A percentile compares a stretch with the other conserved stretches of the same genome.
Evolutionary conservation across 768 basidiomycete genomes (phyloP).

Genomic region (Leccinum boreale): DNA sequence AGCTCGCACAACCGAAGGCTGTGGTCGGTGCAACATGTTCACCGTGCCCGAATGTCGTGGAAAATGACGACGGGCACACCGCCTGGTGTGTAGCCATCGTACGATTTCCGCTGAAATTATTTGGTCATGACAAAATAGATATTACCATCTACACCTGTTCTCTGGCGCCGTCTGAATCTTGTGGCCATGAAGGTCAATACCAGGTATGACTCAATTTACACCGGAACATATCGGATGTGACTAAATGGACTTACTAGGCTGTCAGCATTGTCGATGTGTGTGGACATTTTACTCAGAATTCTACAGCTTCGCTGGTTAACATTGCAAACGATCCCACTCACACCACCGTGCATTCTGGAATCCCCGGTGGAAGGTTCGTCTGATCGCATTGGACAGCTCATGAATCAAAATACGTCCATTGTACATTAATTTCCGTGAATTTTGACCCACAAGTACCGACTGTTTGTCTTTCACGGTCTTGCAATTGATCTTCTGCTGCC

Average conservation of each 20-base stretch:
- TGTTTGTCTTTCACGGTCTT: not conserved
- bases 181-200: not conserved
- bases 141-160: not conserved
- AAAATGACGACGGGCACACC: not conserved
- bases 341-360: not conserved
- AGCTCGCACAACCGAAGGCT: not conserved
- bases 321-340: not conserved
- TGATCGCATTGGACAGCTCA: not conserved
- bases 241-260: not conserved
- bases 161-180: not conserved
- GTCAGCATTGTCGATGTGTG: not conserved
- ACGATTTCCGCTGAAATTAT: not conserved
- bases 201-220: not conserved
- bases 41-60: not conserved
- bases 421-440: not conserved
- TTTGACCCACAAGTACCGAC: not conserved
- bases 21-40: slow-evolving; percentile 1
- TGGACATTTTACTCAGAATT: not conserved
- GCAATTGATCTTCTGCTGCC: no score
- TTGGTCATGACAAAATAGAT: not conserved
- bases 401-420: not conserved
- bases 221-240: not conserved
- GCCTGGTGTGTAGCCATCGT: not conserved
- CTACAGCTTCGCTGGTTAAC: not conserved
- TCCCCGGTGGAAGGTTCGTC: not conserved